phyloP scores from a whole-genome alignment of 306 rosid genomes.

The Cicer judaicum region DNA sequence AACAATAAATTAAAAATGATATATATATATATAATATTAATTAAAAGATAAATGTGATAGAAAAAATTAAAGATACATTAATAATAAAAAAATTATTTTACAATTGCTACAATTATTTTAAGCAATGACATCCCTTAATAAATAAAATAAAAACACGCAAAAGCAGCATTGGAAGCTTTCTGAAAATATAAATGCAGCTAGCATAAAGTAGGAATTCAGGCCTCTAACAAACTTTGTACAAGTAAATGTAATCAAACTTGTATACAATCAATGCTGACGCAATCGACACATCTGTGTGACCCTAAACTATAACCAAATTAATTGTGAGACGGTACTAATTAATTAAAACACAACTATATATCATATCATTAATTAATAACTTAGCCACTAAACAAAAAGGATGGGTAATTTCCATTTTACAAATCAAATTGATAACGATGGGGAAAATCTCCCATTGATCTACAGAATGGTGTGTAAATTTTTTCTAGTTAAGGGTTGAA shows the following conservation, averaged over 20 bases:
- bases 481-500: constrained; percentile 66
- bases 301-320: constrained; percentile 31
- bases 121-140: background rate
- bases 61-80: background rate
- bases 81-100: background rate
- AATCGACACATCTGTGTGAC: constrained; percentile 39
- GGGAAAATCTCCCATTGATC: constrained; percentile 1
- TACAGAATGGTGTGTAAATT: background rate
- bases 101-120: too few species aligned
- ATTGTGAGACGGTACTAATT: too few species aligned
- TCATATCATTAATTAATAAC: constrained; percentile 4
- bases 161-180: constrained; percentile 6
- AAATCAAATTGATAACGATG: background rate
- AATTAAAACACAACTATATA: constrained; percentile 28
- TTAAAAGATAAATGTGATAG: too few species aligned
- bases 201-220: constrained; percentile 40
- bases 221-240: constrained; percentile 60
- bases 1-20: too few species aligned
- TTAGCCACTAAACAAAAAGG: background rate
- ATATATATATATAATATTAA: too few species aligned
- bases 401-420: constrained; percentile 31
- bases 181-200: constrained; percentile 39
- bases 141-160: background rate
- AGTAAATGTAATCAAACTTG: constrained; percentile 52
- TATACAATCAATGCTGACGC: constrained; percentile 56